Evolutionary conservation across 192 early-diverging fungal species (phyloP), one percentile per base, ranked within the genome.

Genomic region (Pilobolus umbonatus): DNA sequence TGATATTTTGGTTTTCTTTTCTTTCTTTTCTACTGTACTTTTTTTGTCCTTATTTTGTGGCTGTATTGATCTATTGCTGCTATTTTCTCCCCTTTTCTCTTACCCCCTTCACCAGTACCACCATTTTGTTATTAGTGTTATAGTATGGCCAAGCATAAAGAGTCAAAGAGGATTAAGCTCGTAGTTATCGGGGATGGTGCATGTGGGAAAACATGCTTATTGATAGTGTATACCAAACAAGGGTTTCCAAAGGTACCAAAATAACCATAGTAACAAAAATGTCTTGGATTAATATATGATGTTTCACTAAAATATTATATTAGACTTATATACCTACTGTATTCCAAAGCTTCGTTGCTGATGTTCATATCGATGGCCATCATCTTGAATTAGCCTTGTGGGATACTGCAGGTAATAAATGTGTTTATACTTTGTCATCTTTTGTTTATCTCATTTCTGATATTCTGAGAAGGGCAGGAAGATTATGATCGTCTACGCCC

Each of bases 151-250:
- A 42, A 12, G 19, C 39, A 5, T 12, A 42, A 42, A 42, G 14
- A 4, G 19, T 12, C 39, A 42, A 42, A 42, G 14, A 12, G 39
- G 19, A 4, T 35, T n/a, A 65, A 65, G 50, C 43, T 65, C 11
- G 63, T 65, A 11, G 48, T 65, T 36, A 48, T 67, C n/a, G 88
- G 88, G 14, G 88, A 90, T 64, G 88, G 88, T 62, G 85, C 86
- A 43, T 88, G 88, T 62, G 87, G 89, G 24, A 91, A 91, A 65
- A 91, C 88, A 9, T 85, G 76, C 22, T 64, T 90, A 50, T 75
- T 90, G 32, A 81, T 78, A 30, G 85, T 87, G 19, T 89, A 84
- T 59, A 82, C 83, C 24, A 75, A 85, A 34, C 84, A 83, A 55
- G 69, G 71, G 45, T 91, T 91, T 65, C 92, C 92, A 47, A 85